phyloP scores from a whole-genome alignment of 2,329 filamentous ascomycete species.

The Xylaria multiplex region DNA sequence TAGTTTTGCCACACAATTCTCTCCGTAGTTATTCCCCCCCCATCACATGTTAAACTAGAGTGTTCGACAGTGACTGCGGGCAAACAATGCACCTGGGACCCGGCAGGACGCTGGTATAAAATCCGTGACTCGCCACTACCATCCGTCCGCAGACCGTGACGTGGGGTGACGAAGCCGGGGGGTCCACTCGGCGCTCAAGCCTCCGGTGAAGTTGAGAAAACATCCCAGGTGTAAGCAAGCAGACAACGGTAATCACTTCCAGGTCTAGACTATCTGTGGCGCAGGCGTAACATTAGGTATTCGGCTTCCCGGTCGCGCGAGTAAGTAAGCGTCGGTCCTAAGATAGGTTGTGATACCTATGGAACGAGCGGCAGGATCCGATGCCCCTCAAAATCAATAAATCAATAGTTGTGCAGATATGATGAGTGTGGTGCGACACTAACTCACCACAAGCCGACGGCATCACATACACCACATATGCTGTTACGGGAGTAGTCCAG shows the following conservation, averaged over 20 bases:
- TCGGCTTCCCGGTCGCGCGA: not conserved
- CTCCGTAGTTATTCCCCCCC: not conserved
- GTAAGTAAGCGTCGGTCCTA: not conserved
- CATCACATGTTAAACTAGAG: not conserved
- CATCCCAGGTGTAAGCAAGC: not conserved
- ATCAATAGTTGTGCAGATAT: conserved; percentile 7
- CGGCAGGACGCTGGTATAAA: conserved; percentile 9
- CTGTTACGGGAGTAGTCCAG: conserved; percentile 7
- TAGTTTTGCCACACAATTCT: not conserved
- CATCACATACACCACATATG: conserved; percentile 13
- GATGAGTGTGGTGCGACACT: conserved; percentile 4
- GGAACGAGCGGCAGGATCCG: conserved; percentile 12
- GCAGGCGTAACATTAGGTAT: not conserved
- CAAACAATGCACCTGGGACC: not conserved
- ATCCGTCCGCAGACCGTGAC: conserved; percentile 13
- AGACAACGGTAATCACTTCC: not conserved
- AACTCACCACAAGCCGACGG: conserved; percentile 9
- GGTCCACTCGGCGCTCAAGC: conserved; percentile 31
- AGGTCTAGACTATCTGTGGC: conserved; percentile 13
- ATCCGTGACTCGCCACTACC: not conserved
- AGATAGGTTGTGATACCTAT: not conserved
- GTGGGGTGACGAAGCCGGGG: conserved; percentile 8
- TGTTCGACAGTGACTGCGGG: not conserved
- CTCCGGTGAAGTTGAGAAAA: not conserved
- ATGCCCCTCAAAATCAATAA: not conserved